Conservation (phyloP, 805 yeast species). For the Danielia oregonensis region DNA sequence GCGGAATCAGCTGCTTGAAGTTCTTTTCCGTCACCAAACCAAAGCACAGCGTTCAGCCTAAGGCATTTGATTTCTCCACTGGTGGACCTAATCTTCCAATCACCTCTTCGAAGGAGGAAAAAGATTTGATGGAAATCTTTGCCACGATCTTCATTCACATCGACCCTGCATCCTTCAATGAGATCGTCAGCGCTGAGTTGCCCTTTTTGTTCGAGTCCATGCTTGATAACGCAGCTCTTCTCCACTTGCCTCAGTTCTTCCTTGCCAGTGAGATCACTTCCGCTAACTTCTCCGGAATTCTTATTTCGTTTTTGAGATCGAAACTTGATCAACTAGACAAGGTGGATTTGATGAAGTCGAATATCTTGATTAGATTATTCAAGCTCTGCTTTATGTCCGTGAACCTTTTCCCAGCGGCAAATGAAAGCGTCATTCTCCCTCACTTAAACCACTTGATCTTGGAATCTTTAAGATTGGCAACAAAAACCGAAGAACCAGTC, state of each 20-base stretch:
- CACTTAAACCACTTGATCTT: conserved; percentile 81
- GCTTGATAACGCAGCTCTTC: conserved; percentile 76
- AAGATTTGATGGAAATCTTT: conserved; percentile 91
- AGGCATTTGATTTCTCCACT: conserved; percentile 55
- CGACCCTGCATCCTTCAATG: conserved; percentile 94
- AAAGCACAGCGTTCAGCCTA: conserved; percentile 25
- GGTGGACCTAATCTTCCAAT: conserved; percentile 82
- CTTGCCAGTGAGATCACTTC: conserved; percentile 93
- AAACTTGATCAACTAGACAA: conserved; percentile 78
- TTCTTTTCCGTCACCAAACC: conserved; percentile 66
- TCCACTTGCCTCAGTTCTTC: conserved; percentile 92
- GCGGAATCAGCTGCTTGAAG: conserved; percentile 75
- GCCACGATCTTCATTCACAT: conserved; percentile 91
- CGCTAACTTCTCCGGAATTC: conserved; percentile 81
- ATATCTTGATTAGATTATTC: conserved; percentile 79
- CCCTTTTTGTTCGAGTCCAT: conserved; percentile 74
- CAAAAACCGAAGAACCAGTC: conserved; percentile 85
- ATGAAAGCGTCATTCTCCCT: conserved; percentile 84
- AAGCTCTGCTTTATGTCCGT: conserved; percentile 95
- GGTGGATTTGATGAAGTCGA: conserved; percentile 70
- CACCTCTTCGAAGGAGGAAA: conserved; percentile 86
- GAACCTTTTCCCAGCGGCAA: conserved; percentile 79
- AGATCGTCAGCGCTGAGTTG: conserved; percentile 78
- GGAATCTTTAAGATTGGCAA: conserved; percentile 71
- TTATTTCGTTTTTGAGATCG: conserved; percentile 70